A percentile compares a stretch with the other conserved stretches of the same genome.
Conservation (phyloP, 1,284 basidiomycete genomes). For the Sporisorium graminicola region DNA sequence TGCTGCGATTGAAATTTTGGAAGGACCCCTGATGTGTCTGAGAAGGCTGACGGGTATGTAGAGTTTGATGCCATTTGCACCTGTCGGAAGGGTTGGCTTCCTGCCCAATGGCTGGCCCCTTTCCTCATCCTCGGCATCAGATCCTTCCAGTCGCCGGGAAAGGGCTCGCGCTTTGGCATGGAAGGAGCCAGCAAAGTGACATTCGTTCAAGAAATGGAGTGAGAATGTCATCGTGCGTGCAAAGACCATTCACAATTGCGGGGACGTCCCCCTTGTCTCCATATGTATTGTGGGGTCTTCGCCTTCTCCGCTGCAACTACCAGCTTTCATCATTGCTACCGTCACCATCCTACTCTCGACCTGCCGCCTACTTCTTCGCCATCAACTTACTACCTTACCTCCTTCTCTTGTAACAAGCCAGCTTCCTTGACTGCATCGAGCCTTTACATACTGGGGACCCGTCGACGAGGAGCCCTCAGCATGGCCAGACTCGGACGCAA, state of each 20-base stretch:
- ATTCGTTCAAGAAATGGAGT: not conserved
- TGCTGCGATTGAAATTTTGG: not conserved
- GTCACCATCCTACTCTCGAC: not conserved
- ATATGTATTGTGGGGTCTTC: not conserved
- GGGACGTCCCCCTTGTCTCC: not conserved
- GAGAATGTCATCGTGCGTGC: conserved; percentile 4
- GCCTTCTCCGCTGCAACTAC: not conserved
- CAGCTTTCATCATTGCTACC: not conserved
- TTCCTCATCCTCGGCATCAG: not conserved
- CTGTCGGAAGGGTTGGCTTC: not conserved
- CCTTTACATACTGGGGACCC: not conserved
- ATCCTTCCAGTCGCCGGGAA: no score
- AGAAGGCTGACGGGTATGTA: no score
- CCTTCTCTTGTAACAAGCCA: not conserved
- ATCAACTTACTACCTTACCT: not conserved
- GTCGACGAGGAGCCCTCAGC: not conserved
- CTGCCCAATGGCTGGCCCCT: not conserved
- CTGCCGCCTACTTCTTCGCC: not conserved
- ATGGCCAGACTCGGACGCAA: conserved; percentile 11
- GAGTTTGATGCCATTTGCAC: conserved; percentile 12
- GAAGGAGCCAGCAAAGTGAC: not conserved
- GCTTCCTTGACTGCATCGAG: not conserved
- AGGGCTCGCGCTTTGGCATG: not conserved
- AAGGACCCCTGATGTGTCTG: not conserved
- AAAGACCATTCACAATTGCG: not conserved